Percentiles rank a stretch among this genome's conserved stretches.
phyloP scores from a whole-genome alignment of 768 basidiomycete genomes.

The Scleroderma citrinum region DNA sequence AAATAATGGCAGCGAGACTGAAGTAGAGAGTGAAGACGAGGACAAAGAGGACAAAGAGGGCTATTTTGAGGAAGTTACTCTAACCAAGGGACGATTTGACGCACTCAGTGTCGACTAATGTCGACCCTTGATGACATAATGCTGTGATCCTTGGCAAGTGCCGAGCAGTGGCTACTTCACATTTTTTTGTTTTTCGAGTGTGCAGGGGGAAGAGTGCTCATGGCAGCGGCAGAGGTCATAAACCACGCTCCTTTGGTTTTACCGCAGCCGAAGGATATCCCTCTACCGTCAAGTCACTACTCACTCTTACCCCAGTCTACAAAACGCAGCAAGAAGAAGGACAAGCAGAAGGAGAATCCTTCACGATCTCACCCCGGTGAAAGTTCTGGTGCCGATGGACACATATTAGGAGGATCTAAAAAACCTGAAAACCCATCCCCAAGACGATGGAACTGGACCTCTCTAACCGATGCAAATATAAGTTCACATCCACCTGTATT shows the following conservation, averaged over 20 bases:
- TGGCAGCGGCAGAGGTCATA: conserved; percentile 13
- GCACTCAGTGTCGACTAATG: too few relatives aligned
- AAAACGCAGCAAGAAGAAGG: conserved; percentile 36
- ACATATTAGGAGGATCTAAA: conserved; percentile 1
- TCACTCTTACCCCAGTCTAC: conserved; percentile 16
- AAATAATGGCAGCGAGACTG: too few relatives aligned
- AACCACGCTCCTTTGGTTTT: conserved; percentile 16
- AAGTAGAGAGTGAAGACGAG: too few relatives aligned
- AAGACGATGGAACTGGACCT: conserved; percentile 52
- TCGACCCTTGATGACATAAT: too few relatives aligned
- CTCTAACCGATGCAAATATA: conserved; percentile 61
- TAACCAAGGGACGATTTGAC: too few relatives aligned
- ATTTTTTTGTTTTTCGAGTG: conserved; percentile 4
- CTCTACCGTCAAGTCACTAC: conserved; percentile 22
- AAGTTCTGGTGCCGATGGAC: conserved; percentile 9
- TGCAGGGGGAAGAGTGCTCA: conserved; percentile 2
- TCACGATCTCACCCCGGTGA: conserved; percentile 11
- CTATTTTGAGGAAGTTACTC: too few relatives aligned
- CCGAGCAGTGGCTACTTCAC: conserved; percentile 8
- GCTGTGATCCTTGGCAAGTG: background rate
- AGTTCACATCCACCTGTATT: conserved; percentile 70
- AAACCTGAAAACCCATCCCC: conserved; percentile 3
- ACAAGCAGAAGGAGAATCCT: conserved; percentile 37
- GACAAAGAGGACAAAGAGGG: too few relatives aligned
- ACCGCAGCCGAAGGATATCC: conserved; percentile 33